Conservation (phyloP, 2,329 filamentous ascomycete genomes). For the Fusarium cicatricum region DNA sequence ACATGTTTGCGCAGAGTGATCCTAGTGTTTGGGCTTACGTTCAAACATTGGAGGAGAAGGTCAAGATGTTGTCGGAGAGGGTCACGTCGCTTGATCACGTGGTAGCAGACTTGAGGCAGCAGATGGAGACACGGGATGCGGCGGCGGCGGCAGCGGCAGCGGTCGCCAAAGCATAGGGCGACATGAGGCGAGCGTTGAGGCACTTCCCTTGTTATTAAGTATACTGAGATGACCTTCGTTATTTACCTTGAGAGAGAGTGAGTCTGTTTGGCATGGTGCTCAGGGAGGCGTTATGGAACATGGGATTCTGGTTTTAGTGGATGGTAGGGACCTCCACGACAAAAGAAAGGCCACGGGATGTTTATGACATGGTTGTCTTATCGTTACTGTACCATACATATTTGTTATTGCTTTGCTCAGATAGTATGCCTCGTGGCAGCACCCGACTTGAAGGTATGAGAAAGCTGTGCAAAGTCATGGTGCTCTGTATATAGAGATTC, state of each 20-base stretch:
- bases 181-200: conserved; percentile 1
- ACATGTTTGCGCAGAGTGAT: conserved; percentile 69
- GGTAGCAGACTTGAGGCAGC: conserved; percentile 46
- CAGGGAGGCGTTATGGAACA: conserved; percentile 42
- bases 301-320: conserved; percentile 39
- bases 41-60: conserved; percentile 70
- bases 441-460: conserved; percentile 8
- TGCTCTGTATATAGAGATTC: conserved; percentile 36
- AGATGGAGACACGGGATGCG: conserved; percentile 45
- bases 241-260: conserved; percentile 18
- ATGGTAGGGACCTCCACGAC: conserved; percentile 43
- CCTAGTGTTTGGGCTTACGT: conserved; percentile 77
- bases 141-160: conserved; percentile 24
- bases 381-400: conserved; percentile 42
- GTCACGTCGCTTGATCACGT: conserved; percentile 47
- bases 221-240: conserved; percentile 40
- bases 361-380: conserved; percentile 35
- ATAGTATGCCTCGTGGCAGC: conserved; percentile 37
- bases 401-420: conserved; percentile 34
- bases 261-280: conserved; percentile 42
- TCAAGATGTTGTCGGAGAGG: conserved; percentile 49
- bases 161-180: conserved; percentile 33
- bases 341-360: conserved; percentile 45
- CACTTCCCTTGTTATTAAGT: conserved; percentile 29
- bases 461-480: conserved; percentile 26